phyloP scores from a whole-genome alignment of 2,329 filamentous ascomycete genomes.

The Lecanoromycetidae sp. region DNA sequence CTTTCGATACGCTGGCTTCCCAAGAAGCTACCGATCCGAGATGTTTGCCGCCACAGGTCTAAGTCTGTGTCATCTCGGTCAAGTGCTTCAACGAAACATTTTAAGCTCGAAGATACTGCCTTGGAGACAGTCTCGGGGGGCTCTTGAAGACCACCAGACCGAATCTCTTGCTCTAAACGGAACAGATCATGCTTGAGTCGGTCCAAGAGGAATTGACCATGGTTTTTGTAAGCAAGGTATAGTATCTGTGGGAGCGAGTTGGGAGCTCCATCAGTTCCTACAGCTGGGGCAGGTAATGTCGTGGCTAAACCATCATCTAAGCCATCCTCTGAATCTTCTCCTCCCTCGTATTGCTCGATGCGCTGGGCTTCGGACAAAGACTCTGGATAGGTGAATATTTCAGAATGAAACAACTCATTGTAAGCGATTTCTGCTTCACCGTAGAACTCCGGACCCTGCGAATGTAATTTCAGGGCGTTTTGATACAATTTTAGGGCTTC shows the following conservation, averaged over 20 bases:
- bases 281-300: conserved; percentile 37
- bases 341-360: conserved; percentile 41
- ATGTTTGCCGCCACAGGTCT: conserved; percentile 51
- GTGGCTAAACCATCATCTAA: conserved; percentile 18
- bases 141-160: not conserved
- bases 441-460: conserved; percentile 68
- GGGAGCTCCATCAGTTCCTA: conserved; percentile 58
- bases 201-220: conserved; percentile 85
- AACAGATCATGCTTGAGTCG: conserved; percentile 43
- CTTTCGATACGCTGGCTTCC: conserved; percentile 47
- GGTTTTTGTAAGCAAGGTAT: conserved; percentile 90
- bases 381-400: conserved; percentile 88
- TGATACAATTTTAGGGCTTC: conserved; percentile 94
- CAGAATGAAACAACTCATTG: conserved; percentile 70
- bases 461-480: conserved; percentile 76
- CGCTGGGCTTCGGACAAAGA: conserved; percentile 73
- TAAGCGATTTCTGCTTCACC: conserved; percentile 71
- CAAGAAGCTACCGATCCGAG: conserved; percentile 45
- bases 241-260: conserved; percentile 79
- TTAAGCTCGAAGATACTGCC: conserved; percentile 24
- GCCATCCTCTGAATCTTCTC: conserved; percentile 19
- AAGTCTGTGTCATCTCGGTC: conserved; percentile 54
- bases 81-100: conserved; percentile 47
- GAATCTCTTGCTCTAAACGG: not conserved
- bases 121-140: not conserved